A percentile compares a stretch with the other conserved stretches of the same genome.
Conservation (phyloP, 2,329 filamentous ascomycete genomes). For the Coleophoma eucalyptorum region DNA sequence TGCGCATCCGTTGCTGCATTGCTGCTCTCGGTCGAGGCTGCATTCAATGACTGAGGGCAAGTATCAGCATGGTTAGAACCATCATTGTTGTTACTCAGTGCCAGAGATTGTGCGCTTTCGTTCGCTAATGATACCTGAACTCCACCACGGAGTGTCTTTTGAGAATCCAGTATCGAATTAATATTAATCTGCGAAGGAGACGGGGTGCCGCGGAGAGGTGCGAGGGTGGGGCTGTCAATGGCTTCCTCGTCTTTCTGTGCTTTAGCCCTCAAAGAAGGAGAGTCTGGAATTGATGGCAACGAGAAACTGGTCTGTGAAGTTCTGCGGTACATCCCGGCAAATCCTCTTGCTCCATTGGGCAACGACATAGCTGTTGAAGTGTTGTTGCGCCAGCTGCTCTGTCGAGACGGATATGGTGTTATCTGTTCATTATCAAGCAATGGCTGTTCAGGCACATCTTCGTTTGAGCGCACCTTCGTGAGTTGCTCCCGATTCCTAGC, state of each 20-base stretch:
- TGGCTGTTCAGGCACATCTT: constrained; percentile 23
- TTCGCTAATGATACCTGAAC: constrained; percentile 52
- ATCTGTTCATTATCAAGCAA: constrained; percentile 14
- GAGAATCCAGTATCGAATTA: constrained; percentile 57
- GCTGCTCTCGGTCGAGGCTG: constrained; percentile 6
- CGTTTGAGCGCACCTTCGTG: constrained; percentile 14
- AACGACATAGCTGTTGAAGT: constrained; percentile 40
- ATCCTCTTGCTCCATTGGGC: constrained; percentile 33
- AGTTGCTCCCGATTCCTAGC: constrained; percentile 5
- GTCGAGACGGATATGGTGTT: constrained; percentile 20
- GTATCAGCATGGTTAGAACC: constrained; percentile 19
- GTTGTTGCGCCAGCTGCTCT: constrained; percentile 50
- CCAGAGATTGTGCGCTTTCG: constrained; percentile 46
- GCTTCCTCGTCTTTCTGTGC: constrained; percentile 4
- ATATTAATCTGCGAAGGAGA: constrained; percentile 52
- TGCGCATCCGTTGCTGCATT: constrained; percentile 21
- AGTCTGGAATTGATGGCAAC: constrained; percentile 42
- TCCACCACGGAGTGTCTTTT: constrained; percentile 53
- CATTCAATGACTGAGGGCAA: constrained; percentile 20
- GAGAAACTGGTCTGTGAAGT: constrained; percentile 46
- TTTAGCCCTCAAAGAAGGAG: constrained; percentile 20
- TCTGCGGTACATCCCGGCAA: constrained; percentile 34
- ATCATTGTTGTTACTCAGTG: constrained; percentile 19
- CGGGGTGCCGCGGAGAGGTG: constrained; percentile 39
- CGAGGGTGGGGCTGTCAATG: constrained; percentile 60